Evolutionary conservation across 257 asterid species (phyloP).

Genomic region (Cordia subcordata): DNA sequence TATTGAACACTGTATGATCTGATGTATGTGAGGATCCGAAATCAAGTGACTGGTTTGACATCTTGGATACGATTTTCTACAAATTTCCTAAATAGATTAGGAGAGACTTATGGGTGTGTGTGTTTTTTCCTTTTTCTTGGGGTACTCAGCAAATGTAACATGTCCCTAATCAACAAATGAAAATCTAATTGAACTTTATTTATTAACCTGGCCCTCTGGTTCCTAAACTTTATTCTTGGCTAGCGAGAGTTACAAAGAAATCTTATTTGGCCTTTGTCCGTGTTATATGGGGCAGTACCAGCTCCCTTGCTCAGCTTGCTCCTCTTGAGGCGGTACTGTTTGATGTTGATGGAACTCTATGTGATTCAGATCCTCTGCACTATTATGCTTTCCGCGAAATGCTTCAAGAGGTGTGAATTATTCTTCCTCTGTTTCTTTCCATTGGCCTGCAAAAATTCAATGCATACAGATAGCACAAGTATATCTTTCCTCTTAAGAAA

Average conservation of each 20-base stretch:
- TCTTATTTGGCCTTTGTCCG: constrained; percentile 8
- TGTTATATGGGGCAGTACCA: constrained; percentile 41
- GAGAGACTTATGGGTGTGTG: too few species aligned
- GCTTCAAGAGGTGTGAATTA: constrained; percentile 60
- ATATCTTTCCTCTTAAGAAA: too few species aligned
- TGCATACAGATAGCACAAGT: too few species aligned
- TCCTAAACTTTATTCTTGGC: too few species aligned
- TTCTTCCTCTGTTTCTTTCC: constrained; percentile 2
- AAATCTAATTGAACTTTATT: background rate
- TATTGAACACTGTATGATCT: background rate
- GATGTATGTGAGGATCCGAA: too few species aligned
- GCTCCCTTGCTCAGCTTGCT: constrained; percentile 59
- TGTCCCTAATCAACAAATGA: too few species aligned
- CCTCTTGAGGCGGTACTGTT: constrained; percentile 93
- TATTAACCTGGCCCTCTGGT: background rate
- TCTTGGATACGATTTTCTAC: background rate
- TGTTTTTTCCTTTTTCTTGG: too few species aligned
- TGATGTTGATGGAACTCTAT: constrained; percentile 89
- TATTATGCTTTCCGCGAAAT: constrained; percentile 54
- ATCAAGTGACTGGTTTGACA: too few species aligned
- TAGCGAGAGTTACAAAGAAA: background rate
- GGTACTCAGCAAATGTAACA: too few species aligned
- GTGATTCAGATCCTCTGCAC: constrained; percentile 94
- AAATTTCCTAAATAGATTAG: too few species aligned
- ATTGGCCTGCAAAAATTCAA: background rate